These are phyloP conservation scores for Acacia crassicarpa DNA, from an alignment of 306 rosid genomes.

Conservation along the genomic window DNA sequence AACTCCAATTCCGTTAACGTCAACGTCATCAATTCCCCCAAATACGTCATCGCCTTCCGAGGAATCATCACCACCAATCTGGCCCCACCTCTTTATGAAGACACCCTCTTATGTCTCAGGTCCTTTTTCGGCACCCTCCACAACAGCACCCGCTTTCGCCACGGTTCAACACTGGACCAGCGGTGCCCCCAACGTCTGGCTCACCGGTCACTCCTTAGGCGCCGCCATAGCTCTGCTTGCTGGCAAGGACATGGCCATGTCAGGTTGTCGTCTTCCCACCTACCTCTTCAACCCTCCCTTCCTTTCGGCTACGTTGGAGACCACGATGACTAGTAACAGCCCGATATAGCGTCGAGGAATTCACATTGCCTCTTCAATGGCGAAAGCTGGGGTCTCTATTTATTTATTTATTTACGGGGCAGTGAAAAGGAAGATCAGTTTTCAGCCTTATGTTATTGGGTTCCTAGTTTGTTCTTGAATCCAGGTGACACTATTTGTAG, in stretches of 20 bases:
- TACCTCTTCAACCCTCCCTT: slow-evolving; percentile 45
- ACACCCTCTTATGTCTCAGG: neutral
- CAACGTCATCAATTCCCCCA: slow-evolving; percentile 11
- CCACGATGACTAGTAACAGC: neutral
- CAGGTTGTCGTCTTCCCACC: slow-evolving; percentile 18
- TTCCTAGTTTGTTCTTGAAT: slow-evolving; percentile 39
- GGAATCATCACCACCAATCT: slow-evolving; percentile 1
- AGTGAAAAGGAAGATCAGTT: neutral
- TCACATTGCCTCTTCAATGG: neutral
- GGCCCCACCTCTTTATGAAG: neutral
- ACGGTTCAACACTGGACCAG: slow-evolving; percentile 6
- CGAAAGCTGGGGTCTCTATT: slow-evolving; percentile 1
- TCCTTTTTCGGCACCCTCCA: slow-evolving; percentile 13
- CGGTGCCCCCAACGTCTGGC: slow-evolving; percentile 24
- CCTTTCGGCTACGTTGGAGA: slow-evolving; percentile 23
- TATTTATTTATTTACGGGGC: neutral
- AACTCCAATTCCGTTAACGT: neutral
- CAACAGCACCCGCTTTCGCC: neutral
- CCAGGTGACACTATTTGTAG: slow-evolving; percentile 30
- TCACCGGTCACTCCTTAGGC: slow-evolving; percentile 45
- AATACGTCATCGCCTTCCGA: slow-evolving; percentile 36
- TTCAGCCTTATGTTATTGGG: slow-evolving; percentile 16
- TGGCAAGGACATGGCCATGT: slow-evolving; percentile 27
- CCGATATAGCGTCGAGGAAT: neutral
- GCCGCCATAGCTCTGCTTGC: slow-evolving; percentile 35